Evolutionary conservation across 495 filamentous ascomycete genomes (phyloP), one percentile per base, ranked within the genome.

Genomic region (Talaromyces thailandensis): DNA sequence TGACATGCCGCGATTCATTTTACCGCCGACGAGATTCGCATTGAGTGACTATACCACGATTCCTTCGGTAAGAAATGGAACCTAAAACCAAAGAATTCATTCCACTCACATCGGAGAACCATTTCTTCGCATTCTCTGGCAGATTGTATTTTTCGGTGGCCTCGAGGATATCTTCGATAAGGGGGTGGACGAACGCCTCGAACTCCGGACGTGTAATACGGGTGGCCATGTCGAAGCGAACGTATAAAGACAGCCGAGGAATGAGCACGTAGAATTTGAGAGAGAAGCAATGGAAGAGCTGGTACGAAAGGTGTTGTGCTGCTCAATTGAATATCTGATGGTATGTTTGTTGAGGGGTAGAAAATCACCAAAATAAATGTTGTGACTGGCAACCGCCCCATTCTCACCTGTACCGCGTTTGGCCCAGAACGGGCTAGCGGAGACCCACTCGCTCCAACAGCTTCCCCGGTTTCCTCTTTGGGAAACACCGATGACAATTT

Each of bases 1-100:
- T 58, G 94, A 97, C 85, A 98, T 94, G 75, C 95, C 94, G 66
- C 94, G 91, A 80, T 98, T 98, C 80, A 91, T 93, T 84, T 98
- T 98, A 69, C 94, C 94, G 68, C 95, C 95, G 56, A 93, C 77
- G 16, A 89, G 83, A 74, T 98, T 98, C 81, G 86, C 82, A 65
- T 89, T 80, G 64, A 98, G 82, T 56, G 80, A 84, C 92, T 96
- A 60, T 63, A 2, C 14, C 6, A 58, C 28, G 18, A 37, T 61
- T 35, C 14, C 57, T 50, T 67, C 50, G 66, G 52, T 45, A 56
- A 71, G 62, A 35, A 62, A 66, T 65, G 66, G 45, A 50, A n/a
- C n/a, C 26, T 9, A 24, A 50, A 57, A 16, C 0, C 0, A 2
- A 14, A 8, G 6, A 63, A 35, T 12, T 65, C 58, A 29, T 28